Evolutionary conservation across 75 land plant genomes (phyloP).

Genomic region (Cupressus sempervirens): DNA sequence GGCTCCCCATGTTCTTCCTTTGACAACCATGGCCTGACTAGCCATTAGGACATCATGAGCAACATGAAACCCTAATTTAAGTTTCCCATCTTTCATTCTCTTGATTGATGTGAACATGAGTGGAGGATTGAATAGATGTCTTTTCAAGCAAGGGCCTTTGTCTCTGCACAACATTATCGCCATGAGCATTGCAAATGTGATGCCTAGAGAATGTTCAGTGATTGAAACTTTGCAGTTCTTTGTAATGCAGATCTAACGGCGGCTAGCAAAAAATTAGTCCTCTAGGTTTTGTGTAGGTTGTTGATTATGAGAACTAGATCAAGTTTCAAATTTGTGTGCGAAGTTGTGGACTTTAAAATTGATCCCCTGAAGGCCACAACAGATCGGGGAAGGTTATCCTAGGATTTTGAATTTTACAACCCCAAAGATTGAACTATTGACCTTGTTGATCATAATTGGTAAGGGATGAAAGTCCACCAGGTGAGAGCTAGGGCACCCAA

Average conservation of each 20-base stretch:
- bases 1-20: background rate
- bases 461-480: too few species aligned
- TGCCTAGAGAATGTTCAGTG: conserved; percentile 65
- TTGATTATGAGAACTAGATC: conserved; percentile 35
- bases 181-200: conserved; percentile 49
- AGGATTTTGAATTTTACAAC: conserved; percentile 10
- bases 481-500: too few species aligned
- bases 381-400: conserved; percentile 11
- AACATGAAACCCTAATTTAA: conserved; percentile 43
- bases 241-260: conserved; percentile 28
- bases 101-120: conserved; percentile 53
- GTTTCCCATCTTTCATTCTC: conserved; percentile 37
- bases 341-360: conserved; percentile 25
- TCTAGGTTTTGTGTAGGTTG: conserved; percentile 39
- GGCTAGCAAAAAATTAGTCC: conserved; percentile 38
- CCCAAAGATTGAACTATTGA: conserved; percentile 46
- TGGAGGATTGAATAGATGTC: conserved; percentile 65
- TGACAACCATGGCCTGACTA: conserved; percentile 25
- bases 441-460: too few species aligned
- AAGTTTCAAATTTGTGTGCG: conserved; percentile 29
- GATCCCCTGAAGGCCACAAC: conserved; percentile 67
- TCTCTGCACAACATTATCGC: conserved; percentile 42
- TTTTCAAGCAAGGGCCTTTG: conserved; percentile 28
- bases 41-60: conserved; percentile 36
- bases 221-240: conserved; percentile 38